These are phyloP conservation scores for Capsicum rhomboideum DNA, from an alignment of 257 asterid species.

Conservation along the genomic window DNA sequence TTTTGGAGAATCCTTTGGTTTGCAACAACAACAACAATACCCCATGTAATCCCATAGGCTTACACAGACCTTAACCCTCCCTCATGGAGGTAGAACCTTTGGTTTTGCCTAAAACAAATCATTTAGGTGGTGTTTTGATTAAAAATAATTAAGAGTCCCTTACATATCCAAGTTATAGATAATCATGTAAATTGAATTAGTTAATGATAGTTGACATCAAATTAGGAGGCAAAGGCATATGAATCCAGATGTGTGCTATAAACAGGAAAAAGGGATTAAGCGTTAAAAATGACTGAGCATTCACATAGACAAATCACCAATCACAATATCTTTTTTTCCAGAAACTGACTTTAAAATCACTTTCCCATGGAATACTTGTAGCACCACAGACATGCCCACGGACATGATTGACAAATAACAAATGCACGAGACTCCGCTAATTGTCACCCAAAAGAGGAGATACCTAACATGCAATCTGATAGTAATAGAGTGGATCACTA, in stretches of 20 bases:
- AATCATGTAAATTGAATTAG: background rate
- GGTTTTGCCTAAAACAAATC: background rate
- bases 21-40: no score
- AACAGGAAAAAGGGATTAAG: background rate
- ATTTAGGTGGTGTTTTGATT: background rate
- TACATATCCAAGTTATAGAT: background rate
- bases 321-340: background rate
- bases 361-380: background rate
- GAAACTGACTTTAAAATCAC: background rate
- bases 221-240: background rate
- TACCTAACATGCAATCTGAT: background rate
- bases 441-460: background rate
- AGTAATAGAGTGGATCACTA: background rate
- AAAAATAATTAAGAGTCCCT: background rate
- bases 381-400: background rate
- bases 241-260: background rate
- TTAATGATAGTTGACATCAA: background rate
- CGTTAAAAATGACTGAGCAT: background rate
- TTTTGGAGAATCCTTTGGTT: no score
- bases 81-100: background rate
- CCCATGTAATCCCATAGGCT: background rate
- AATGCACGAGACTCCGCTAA: background rate
- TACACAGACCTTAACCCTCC: background rate
- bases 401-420: background rate
- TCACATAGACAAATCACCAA: background rate